A percentile compares a stretch with the other conserved stretches of the same genome.
Evolutionary conservation across 371 early-diverging fungal species (phyloP).

Genomic region (Mortierella sp.): DNA sequence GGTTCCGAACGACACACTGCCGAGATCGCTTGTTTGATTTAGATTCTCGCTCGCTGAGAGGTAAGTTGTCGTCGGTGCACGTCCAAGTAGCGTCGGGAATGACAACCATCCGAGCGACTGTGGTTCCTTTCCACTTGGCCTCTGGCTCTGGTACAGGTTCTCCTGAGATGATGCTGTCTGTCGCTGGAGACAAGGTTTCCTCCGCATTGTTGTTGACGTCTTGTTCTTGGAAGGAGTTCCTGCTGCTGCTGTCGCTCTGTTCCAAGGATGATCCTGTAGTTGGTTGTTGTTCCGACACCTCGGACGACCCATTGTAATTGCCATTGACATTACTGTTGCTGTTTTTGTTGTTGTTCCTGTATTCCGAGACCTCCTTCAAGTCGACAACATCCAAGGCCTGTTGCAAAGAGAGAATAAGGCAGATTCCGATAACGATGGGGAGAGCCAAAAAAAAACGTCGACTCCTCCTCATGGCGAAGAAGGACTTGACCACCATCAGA

Average conservation of each 20-base stretch:
- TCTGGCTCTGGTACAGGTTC: not conserved
- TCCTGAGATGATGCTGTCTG: too few species aligned
- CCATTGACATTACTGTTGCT: not conserved
- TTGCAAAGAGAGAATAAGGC: not conserved
- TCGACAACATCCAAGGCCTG: not conserved
- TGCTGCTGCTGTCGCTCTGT: not conserved
- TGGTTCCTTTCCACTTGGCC: conserved; percentile 7
- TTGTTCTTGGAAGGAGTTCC: too few species aligned
- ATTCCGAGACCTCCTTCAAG: not conserved
- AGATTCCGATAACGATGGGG: not conserved
- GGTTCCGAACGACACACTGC: conserved; percentile 32
- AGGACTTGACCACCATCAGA: not conserved
- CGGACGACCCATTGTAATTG: too few species aligned
- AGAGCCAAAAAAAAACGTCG: not conserved
- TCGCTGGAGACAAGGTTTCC: too few species aligned
- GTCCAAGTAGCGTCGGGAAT: conserved; percentile 29
- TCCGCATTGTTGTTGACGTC: too few species aligned
- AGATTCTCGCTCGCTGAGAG: conserved; percentile 11
- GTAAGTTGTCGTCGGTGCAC: conserved; percentile 31
- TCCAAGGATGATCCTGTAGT: not conserved
- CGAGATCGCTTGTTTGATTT: conserved; percentile 18
- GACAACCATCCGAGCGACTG: not conserved
- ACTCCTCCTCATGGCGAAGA: not conserved
- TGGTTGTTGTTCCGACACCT: too few species aligned
- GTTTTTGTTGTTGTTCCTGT: not conserved